Conservation (phyloP, 805 yeast genomes). For the Candida oleophila region DNA sequence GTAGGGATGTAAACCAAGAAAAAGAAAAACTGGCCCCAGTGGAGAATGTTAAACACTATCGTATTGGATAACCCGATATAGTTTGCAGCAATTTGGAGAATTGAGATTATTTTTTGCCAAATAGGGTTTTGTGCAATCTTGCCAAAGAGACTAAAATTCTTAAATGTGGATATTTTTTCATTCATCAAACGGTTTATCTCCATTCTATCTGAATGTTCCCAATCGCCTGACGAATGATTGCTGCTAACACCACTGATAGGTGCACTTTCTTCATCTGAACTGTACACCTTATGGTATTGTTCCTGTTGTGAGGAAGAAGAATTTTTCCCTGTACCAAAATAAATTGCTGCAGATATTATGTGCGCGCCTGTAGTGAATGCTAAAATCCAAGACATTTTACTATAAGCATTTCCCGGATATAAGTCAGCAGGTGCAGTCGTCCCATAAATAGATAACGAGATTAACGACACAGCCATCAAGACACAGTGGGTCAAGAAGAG, state of each 20-base stretch:
- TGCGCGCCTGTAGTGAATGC: conserved; percentile 54
- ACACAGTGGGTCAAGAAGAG: conserved; percentile 50
- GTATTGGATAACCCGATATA: conserved; percentile 4
- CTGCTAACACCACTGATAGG: neutral
- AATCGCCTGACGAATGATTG: conserved; percentile 1
- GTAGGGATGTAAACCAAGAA: conserved; percentile 58
- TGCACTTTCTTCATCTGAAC: conserved; percentile 8
- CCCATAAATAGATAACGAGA: conserved; percentile 49
- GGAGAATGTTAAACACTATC: conserved; percentile 45
- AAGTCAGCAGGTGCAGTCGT: conserved; percentile 54
- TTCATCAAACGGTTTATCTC: conserved; percentile 5
- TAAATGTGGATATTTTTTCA: conserved; percentile 7
- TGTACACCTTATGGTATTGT: neutral
- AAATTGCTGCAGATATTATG: conserved; percentile 51
- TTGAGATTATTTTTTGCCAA: conserved; percentile 33
- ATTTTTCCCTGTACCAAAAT: conserved; percentile 46
- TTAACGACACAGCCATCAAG: conserved; percentile 48
- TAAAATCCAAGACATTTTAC: conserved; percentile 61
- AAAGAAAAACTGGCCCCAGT: conserved; percentile 64
- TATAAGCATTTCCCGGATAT: conserved; percentile 77
- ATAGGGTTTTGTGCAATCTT: conserved; percentile 28
- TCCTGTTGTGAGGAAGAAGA: conserved; percentile 24
- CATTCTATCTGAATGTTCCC: conserved; percentile 5
- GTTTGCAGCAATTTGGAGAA: conserved; percentile 14
- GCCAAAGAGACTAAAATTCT: neutral